These are phyloP conservation scores for Quercus lobata DNA, from an alignment of 331 rosid species.

Conservation along the genomic window DNA sequence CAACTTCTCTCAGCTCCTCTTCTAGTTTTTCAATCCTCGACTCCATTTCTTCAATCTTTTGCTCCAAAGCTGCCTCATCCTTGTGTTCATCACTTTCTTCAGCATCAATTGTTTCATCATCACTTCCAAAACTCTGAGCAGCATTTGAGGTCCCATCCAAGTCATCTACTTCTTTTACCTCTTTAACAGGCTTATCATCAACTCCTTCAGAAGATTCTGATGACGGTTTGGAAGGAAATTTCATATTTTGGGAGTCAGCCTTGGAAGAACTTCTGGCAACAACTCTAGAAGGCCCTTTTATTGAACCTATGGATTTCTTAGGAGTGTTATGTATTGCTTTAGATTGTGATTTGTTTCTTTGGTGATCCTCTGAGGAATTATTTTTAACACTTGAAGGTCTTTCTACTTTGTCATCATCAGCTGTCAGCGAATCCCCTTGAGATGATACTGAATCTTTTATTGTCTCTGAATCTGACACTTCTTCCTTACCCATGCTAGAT, in stretches of 20 bases:
- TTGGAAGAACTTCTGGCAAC: slow-evolving; percentile 30
- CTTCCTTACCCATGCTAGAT: slow-evolving; percentile 52
- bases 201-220: slow-evolving; percentile 60
- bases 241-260: slow-evolving; percentile 29
- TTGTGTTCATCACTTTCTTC: slow-evolving; percentile 49
- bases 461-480: slow-evolving; percentile 69
- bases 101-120: slow-evolving; percentile 31
- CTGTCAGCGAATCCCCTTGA: slow-evolving; percentile 49
- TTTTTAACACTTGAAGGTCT: slow-evolving; percentile 38
- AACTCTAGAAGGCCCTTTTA: slow-evolving; percentile 31
- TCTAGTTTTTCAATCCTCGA: slow-evolving; percentile 72
- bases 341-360: slow-evolving; percentile 35
- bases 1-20: slow-evolving; percentile 97
- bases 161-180: slow-evolving; percentile 36
- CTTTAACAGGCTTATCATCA: slow-evolving; percentile 46
- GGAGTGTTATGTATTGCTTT: slow-evolving; percentile 29
- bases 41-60: slow-evolving; percentile 74
- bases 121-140: slow-evolving; percentile 36
- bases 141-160: slow-evolving; percentile 54
- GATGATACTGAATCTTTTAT: slow-evolving; percentile 69
- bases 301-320: slow-evolving; percentile 37
- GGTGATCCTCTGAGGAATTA: slow-evolving; percentile 34
- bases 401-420: slow-evolving; percentile 65
- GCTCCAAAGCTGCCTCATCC: slow-evolving; percentile 30
- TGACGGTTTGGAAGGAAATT: slow-evolving; percentile 35